These are phyloP conservation scores for Colletotrichum musae DNA, from an alignment of 2,329 filamentous ascomycete species.

Conservation along the genomic window DNA sequence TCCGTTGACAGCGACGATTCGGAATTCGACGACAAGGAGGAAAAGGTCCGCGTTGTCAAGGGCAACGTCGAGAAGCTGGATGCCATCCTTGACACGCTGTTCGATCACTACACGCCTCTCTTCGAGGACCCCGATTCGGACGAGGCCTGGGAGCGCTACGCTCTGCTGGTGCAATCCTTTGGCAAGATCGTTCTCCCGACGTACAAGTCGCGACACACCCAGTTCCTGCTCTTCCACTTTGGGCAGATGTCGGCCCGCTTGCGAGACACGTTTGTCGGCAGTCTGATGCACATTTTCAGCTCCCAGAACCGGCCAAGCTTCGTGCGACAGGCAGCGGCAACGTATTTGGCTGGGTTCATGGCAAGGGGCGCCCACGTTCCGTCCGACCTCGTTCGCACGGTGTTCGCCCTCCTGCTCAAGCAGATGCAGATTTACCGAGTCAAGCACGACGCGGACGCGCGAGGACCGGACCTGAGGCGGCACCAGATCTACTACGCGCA, in stretches of 20 bases:
- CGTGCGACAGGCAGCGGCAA: conserved; percentile 81
- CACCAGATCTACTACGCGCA: conserved; percentile 90
- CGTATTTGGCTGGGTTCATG: conserved; percentile 95
- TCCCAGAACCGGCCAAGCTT: conserved; percentile 62
- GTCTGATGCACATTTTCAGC: conserved; percentile 74
- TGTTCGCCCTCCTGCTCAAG: conserved; percentile 83
- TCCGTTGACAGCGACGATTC: conserved; percentile 80
- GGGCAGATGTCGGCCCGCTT: conserved; percentile 85
- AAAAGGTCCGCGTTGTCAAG: conserved; percentile 79
- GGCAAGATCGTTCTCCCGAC: conserved; percentile 89
- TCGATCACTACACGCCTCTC: conserved; percentile 82
- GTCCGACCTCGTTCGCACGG: conserved; percentile 81
- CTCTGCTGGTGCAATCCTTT: conserved; percentile 88
- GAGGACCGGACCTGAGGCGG: conserved; percentile 86
- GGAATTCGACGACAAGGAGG: conserved; percentile 74
- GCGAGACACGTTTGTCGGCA: conserved; percentile 86
- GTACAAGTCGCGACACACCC: conserved; percentile 91
- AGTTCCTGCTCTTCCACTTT: conserved; percentile 97
- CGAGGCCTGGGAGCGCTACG: conserved; percentile 80
- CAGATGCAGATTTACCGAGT: conserved; percentile 83
- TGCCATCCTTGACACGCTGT: conserved; percentile 88
- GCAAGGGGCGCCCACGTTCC: conserved; percentile 89
- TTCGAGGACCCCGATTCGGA: conserved; percentile 79
- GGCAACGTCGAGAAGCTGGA: conserved; percentile 94
- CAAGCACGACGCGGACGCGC: conserved; percentile 80